These are phyloP conservation scores for Scutellaria minor DNA, from an alignment of 257 asterid genomes.

Conservation along the genomic window DNA sequence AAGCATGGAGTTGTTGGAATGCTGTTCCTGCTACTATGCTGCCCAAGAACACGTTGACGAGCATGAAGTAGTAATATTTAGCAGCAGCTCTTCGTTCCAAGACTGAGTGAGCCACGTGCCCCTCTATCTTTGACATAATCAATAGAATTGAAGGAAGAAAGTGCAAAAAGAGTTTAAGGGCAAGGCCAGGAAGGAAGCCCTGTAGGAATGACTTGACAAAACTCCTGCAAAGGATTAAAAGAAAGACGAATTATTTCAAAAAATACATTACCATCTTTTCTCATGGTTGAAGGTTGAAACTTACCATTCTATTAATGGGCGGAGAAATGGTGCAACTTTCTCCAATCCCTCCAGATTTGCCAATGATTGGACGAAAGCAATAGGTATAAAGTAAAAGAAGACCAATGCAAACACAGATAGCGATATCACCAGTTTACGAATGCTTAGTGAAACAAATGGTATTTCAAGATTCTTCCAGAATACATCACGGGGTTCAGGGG, in stretches of 20 bases:
- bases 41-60: conserved; percentile 93
- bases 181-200: conserved; percentile 97
- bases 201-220: conserved; percentile 83
- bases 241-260: neutral
- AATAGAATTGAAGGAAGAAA: conserved; percentile 71
- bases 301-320: conserved; percentile 89
- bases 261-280: no score
- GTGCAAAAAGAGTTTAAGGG: conserved; percentile 76
- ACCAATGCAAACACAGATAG: conserved; percentile 74
- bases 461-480: conserved; percentile 88
- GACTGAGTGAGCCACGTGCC: conserved; percentile 77
- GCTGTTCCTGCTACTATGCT: conserved; percentile 97
- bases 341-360: conserved; percentile 97
- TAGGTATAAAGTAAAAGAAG: conserved; percentile 98
- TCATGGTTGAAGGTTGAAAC: conserved; percentile 13
- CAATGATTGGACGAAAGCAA: conserved; percentile 94
- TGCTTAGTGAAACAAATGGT: conserved; percentile 79
- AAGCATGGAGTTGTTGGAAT: conserved; percentile 92
- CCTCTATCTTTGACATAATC: conserved; percentile 94
- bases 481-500: conserved; percentile 97
- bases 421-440: conserved; percentile 73
- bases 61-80: conserved; percentile 92
- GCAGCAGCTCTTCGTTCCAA: conserved; percentile 90
- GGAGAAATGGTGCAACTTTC: conserved; percentile 91
- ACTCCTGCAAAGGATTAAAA: conserved; percentile 61